A percentile compares a stretch with the other conserved stretches of the same genome.
phyloP scores from a whole-genome alignment of 1,139 yeast species.

The Saccharomyces hybrid region DNA sequence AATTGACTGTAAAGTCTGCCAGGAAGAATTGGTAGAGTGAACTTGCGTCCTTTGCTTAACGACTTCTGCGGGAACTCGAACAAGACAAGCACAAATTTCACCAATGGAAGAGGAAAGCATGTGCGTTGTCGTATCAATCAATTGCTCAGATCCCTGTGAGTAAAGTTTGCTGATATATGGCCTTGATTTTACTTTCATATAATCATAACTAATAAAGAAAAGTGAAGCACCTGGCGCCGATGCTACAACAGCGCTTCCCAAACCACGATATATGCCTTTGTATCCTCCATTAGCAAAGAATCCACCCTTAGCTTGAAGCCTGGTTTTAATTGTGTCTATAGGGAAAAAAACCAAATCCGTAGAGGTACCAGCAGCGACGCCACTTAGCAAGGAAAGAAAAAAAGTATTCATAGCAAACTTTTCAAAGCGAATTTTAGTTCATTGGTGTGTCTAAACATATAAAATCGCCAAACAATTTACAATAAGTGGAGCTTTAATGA shows the following conservation, averaged over 20 bases:
- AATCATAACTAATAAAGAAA: slow-evolving; percentile 84
- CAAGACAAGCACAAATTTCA: slow-evolving; percentile 86
- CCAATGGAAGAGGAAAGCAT: slow-evolving; percentile 87
- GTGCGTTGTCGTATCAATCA: slow-evolving; percentile 46
- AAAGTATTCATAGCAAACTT: background rate
- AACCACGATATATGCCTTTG: slow-evolving; percentile 80
- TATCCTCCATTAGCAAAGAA: slow-evolving; percentile 90
- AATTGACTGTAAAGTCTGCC: slow-evolving; percentile 57
- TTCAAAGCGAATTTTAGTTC: background rate
- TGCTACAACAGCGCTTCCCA: slow-evolving; percentile 90
- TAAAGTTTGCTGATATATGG: slow-evolving; percentile 34
- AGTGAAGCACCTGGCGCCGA: slow-evolving; percentile 92
- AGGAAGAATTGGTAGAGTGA: slow-evolving; percentile 42
- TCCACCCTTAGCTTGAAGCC: slow-evolving; percentile 93
- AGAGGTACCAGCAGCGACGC: slow-evolving; percentile 94
- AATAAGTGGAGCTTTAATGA: background rate
- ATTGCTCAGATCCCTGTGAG: slow-evolving; percentile 23
- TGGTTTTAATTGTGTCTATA: slow-evolving; percentile 86
- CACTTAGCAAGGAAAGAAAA: slow-evolving; percentile 43
- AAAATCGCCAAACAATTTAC: background rate
- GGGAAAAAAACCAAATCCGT: slow-evolving; percentile 95
- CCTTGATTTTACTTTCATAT: slow-evolving; percentile 51
- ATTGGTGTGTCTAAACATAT: background rate
- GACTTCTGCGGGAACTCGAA: slow-evolving; percentile 95
- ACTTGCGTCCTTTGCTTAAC: slow-evolving; percentile 94